These are phyloP conservation scores for Oryza meyeriana DNA, from an alignment of 176 grass and related monocot species.

Conservation along the genomic window DNA sequence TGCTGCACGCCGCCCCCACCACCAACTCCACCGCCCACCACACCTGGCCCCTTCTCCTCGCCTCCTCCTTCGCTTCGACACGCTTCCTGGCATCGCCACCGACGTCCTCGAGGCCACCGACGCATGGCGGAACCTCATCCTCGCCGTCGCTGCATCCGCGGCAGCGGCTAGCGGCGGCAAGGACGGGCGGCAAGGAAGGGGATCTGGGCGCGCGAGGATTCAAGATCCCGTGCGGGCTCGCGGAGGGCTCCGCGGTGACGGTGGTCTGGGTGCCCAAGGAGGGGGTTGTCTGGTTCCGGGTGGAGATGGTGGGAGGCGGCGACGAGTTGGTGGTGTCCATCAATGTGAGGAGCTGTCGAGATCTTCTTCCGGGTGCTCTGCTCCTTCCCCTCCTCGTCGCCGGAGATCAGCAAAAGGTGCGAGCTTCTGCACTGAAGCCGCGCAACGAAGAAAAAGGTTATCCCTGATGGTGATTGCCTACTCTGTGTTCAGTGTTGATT, in stretches of 20 bases:
- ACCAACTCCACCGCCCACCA: slow-evolving; percentile 38
- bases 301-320: slow-evolving; percentile 55
- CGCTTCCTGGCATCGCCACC: slow-evolving; percentile 47
- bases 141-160: not conserved
- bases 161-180: not conserved
- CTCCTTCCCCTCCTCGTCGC: too few species aligned
- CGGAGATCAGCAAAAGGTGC: too few species aligned
- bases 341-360: slow-evolving; percentile 60
- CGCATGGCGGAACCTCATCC: slow-evolving; percentile 50
- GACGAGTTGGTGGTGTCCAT: slow-evolving; percentile 47
- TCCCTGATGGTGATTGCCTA: too few species aligned
- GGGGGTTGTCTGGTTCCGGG: slow-evolving; percentile 44
- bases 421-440: too few species aligned
- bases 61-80: slow-evolving; percentile 65
- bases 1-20: too few species aligned
- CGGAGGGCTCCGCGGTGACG: slow-evolving; percentile 63
- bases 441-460: too few species aligned
- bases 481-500: too few species aligned
- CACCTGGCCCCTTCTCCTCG: slow-evolving; percentile 67
- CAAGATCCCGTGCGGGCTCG: slow-evolving; percentile 60
- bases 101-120: slow-evolving; percentile 58
- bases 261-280: slow-evolving; percentile 55
- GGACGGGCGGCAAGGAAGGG: slow-evolving; percentile 12
- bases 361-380: too few species aligned
- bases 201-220: slow-evolving; percentile 1